phyloP scores from a whole-genome alignment of 208 protist genomes.

The Crithidia acanthocephali region DNA sequence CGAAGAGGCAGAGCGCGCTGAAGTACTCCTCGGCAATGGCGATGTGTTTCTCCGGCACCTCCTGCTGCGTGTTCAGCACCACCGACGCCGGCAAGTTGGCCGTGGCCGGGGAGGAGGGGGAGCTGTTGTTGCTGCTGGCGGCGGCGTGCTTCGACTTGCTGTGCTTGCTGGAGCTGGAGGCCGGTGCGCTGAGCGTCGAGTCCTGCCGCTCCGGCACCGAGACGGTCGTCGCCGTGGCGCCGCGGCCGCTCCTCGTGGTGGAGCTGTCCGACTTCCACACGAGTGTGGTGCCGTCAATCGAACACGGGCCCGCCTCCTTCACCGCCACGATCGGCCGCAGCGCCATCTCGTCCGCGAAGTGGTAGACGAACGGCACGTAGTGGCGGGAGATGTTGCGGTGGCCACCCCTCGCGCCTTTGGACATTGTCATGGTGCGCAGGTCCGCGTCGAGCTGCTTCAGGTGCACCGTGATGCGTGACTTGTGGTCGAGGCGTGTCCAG shows the following conservation, averaged over 20 bases:
- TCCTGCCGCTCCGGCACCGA: conserved; percentile 3
- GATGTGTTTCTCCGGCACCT: conserved; percentile 50
- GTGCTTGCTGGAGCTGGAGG: conserved; percentile 17
- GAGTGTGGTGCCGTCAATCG: conserved; percentile 32
- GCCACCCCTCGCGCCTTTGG: conserved; percentile 31
- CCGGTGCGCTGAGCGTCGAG: conserved; percentile 15
- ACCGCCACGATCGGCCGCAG: conserved; percentile 52
- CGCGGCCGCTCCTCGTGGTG: conserved; percentile 8
- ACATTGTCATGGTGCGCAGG: conserved; percentile 77
- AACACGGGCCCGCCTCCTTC: conserved; percentile 61
- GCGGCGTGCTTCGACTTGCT: conserved; percentile 15
- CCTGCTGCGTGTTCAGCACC: conserved; percentile 46
- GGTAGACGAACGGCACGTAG: conserved; percentile 86
- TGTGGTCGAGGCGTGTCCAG: conserved; percentile 42
- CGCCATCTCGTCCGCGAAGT: conserved; percentile 68
- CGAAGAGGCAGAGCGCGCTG: conserved; percentile 63
- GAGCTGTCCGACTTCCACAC: conserved; percentile 14
- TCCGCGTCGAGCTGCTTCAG: conserved; percentile 62
- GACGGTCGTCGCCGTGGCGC: neutral
- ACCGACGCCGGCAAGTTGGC: conserved; percentile 10
- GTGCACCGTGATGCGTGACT: conserved; percentile 46
- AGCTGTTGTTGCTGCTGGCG: neutral
- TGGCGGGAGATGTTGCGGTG: conserved; percentile 74
- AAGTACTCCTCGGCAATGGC: conserved; percentile 79
- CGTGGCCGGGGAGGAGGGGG: neutral